Conservation (phyloP, 345 rosid genomes). For the Syzygium oleosum region DNA sequence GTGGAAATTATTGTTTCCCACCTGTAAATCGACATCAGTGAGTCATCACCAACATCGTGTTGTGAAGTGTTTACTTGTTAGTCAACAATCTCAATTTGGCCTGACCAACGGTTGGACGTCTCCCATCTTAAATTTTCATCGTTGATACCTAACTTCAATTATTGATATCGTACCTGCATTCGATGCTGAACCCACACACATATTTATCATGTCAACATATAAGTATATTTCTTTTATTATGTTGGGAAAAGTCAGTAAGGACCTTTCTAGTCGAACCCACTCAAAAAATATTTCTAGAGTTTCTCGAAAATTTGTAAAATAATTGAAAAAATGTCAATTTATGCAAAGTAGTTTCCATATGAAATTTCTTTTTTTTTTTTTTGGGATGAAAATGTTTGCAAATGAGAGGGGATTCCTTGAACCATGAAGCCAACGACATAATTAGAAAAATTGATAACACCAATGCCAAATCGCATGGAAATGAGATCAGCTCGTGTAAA, state of each 20-base stretch:
- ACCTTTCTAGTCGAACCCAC: neutral
- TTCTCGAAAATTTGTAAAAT: neutral
- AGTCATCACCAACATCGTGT: neutral
- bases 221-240: neutral
- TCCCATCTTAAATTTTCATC: neutral
- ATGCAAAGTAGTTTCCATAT: neutral
- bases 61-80: neutral
- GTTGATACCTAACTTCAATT: neutral
- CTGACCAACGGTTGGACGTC: neutral
- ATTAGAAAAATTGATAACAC: neutral
- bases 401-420: neutral
- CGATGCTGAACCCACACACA: neutral
- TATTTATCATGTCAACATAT: neutral
- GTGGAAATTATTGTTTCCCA: neutral
- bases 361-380: neutral
- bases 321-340: neutral
- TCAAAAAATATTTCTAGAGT: neutral
- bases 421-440: neutral
- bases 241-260: neutral
- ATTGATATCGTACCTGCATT: fast-evolving
- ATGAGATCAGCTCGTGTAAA: neutral
- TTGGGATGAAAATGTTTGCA: neutral
- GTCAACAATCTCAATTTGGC: neutral
- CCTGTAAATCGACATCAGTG: neutral
- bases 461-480: neutral